Evolutionary conservation across 208 protist species (phyloP).

Genomic region (Wallacemonas sp.): DNA sequence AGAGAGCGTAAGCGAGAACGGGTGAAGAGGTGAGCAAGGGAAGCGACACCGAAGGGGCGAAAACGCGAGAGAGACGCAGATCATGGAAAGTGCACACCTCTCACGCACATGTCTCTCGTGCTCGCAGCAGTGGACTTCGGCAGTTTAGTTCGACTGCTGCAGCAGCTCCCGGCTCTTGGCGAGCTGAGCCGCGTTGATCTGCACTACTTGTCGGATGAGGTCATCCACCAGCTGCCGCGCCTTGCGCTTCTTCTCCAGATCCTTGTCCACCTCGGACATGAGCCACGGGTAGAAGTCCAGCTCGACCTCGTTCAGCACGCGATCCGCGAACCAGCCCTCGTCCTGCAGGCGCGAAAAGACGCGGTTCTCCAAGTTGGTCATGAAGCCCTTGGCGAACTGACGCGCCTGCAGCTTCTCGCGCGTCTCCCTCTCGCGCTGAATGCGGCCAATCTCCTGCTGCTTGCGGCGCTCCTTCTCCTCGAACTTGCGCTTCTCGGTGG

Average conservation of each 20-base stretch:
- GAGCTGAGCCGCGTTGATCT: constrained; percentile 51
- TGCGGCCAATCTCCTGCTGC: constrained; percentile 92
- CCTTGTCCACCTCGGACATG: constrained; percentile 74
- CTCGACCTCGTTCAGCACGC: constrained; percentile 94
- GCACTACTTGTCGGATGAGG: constrained; percentile 84
- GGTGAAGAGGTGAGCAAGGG: no score
- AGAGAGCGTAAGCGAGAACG: no score
- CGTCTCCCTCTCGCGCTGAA: constrained; percentile 89
- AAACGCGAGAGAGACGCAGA: no score
- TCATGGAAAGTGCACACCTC: no score
- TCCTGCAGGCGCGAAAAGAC: constrained; percentile 93
- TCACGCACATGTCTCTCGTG: no score
- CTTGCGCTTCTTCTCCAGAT: constrained; percentile 85
- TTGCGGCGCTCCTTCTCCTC: constrained; percentile 97
- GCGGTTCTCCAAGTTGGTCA: constrained; percentile 90
- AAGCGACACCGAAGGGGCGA: no score
- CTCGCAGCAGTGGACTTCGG: background rate
- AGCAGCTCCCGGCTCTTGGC: constrained; percentile 31
- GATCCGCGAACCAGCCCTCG: constrained; percentile 96
- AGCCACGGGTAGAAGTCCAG: constrained; percentile 96
- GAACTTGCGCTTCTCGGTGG: constrained; percentile 92
- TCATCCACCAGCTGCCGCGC: constrained; percentile 81
- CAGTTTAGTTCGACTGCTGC: background rate
- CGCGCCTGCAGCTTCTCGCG: constrained; percentile 93
- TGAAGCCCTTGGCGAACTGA: constrained; percentile 93